Conservation (phyloP, 1,284 basidiomycete genomes). For the Abortiporus biennis region DNA sequence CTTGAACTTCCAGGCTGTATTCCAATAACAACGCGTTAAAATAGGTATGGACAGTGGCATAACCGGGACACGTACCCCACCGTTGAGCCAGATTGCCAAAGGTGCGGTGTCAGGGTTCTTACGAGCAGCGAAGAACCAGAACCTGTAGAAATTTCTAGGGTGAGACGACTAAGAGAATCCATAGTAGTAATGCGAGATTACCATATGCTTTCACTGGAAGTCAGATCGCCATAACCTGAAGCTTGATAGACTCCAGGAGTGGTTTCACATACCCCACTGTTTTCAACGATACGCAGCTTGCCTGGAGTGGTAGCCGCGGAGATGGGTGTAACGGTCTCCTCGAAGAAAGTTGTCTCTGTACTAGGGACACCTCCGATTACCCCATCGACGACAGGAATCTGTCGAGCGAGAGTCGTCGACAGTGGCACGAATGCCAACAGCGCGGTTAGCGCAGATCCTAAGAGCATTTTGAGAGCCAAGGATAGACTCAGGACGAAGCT, state of each 20-base stretch:
- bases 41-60: not conserved
- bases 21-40: conserved; percentile 2
- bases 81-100: conserved; percentile 60
- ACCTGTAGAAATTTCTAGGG: conserved; percentile 33
- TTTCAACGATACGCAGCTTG: conserved; percentile 43
- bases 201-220: conserved; percentile 49
- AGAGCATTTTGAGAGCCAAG: not conserved
- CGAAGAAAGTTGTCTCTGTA: conserved; percentile 2
- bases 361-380: conserved; percentile 38
- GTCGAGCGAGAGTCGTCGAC: conserved; percentile 18
- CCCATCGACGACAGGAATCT: conserved; percentile 41
- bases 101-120: conserved; percentile 51
- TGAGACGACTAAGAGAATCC: conserved; percentile 1
- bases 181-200: conserved; percentile 19
- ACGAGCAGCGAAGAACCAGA: conserved; percentile 65
- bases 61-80: conserved; percentile 39
- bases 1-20: conserved; percentile 55
- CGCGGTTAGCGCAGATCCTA: not conserved
- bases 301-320: conserved; percentile 37
- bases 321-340: conserved; percentile 7
- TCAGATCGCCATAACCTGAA: conserved; percentile 55
- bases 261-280: conserved; percentile 54
- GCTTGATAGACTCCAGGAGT: conserved; percentile 51
- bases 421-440: not conserved
- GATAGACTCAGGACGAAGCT: not conserved